Percentiles rank a stretch among this genome's conserved stretches.
Conservation (phyloP, 2,329 filamentous ascomycete genomes). For the Drechslerella coelobrocha region DNA sequence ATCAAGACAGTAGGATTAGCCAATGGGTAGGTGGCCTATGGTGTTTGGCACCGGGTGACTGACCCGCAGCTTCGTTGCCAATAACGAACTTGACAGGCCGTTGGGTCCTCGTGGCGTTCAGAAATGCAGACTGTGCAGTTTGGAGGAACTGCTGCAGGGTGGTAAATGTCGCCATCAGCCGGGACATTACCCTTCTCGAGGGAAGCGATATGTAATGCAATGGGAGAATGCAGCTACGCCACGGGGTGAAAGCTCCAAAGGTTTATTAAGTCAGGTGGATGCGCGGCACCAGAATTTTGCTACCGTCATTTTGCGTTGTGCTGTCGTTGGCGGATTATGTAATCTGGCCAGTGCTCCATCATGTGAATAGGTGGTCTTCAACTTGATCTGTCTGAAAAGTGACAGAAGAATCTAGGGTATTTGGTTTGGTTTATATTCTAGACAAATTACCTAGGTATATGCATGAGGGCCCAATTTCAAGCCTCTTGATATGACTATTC, state of each 20-base stretch:
- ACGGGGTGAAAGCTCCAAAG: constrained; percentile 7
- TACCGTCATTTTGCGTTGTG: constrained; percentile 40
- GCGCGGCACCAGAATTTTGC: too few relatives aligned
- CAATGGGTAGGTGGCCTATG: background rate
- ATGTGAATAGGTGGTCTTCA: too few relatives aligned
- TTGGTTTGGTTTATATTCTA: too few relatives aligned
- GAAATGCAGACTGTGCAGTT: constrained; percentile 17
- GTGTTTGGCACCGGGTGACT: constrained; percentile 38
- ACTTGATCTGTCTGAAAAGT: too few relatives aligned
- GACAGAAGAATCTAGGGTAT: too few relatives aligned
- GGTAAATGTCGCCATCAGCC: constrained; percentile 30
- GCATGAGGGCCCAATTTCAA: too few relatives aligned
- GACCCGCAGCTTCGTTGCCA: constrained; percentile 73
- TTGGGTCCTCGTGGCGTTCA: background rate
- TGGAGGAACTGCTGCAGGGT: constrained; percentile 35
- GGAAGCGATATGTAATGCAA: too few relatives aligned
- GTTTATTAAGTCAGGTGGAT: too few relatives aligned
- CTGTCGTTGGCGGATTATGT: constrained; percentile 23
- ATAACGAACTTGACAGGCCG: constrained; percentile 68
- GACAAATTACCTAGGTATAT: too few relatives aligned
- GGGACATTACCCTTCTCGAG: too few relatives aligned
- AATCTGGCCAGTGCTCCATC: too few relatives aligned
- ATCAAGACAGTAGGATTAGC: constrained; percentile 8
- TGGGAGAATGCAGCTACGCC: background rate
- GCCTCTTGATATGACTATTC: too few relatives aligned